These are phyloP conservation scores for Dryas drummondii DNA, from an alignment of 306 rosid genomes.

Conservation along the genomic window DNA sequence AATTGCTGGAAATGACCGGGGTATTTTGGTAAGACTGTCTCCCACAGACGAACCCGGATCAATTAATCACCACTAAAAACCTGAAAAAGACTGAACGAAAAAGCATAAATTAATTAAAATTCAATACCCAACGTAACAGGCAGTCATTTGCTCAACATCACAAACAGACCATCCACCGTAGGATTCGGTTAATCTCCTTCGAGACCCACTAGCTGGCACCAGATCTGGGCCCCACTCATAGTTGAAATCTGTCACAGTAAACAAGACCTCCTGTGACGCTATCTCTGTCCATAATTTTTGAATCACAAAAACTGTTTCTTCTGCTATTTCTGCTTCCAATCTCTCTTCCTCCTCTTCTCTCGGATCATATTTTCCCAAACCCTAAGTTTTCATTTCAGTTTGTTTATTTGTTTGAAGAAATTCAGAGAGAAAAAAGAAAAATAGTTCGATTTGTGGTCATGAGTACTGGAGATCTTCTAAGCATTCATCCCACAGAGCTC, in stretches of 20 bases:
- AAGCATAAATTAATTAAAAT: neutral
- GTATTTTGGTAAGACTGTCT: too few relatives aligned
- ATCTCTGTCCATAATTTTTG: conserved; percentile 1
- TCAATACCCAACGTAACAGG: neutral
- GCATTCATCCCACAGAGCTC: conserved; percentile 50
- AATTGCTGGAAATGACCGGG: too few relatives aligned
- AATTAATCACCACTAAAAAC: neutral
- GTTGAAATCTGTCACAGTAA: neutral
- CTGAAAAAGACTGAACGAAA: neutral
- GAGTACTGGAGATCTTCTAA: conserved; percentile 42
- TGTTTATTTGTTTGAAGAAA: neutral
- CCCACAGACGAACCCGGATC: too few relatives aligned
- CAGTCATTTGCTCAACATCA: neutral
- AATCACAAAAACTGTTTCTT: conserved; percentile 7
- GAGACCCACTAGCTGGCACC: neutral
- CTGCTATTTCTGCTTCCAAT: conserved; percentile 2
- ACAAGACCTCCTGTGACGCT: neutral
- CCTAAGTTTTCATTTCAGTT: conserved; percentile 7
- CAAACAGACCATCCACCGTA: neutral
- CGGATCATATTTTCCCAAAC: conserved; percentile 3
- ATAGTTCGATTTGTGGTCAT: conserved; percentile 19
- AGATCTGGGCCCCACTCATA: neutral
- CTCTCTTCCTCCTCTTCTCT: neutral
- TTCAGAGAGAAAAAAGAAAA: neutral
- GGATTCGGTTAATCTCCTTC: neutral